Base-by-base conservation (phyloP, 257 asterid species). In the Plectranthus barbatus region DNA sequence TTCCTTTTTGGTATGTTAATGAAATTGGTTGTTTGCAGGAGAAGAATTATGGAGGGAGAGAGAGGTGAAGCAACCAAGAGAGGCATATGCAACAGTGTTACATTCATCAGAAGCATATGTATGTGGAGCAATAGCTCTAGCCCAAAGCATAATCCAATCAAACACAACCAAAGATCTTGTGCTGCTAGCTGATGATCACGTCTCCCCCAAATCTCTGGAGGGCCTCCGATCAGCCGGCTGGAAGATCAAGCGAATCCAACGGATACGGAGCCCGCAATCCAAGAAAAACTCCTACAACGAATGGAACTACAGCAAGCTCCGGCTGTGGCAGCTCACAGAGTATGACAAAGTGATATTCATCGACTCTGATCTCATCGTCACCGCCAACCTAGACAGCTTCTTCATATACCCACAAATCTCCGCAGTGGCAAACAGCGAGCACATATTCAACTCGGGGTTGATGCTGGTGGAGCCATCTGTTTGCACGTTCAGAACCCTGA, bases 271-370 rank as follows among this genome's bases (percentile, higher is more conserved):
- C 50, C 86, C 95, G 9, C 56, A 69, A 6, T 75, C 95, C 0
- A 12, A 37, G 13, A 74, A 62, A 21, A 37, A 68, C 12, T 55
- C 93, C 12, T 87, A 87, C 62, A 90, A 87, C 36, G 87, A 85
- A 47, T 87, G 87, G 84, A 90, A 90, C 48, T 90, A 87, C 77
- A 87, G 93, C 89, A 90, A 90, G 76, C 90, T 90, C 14, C 56
- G 89, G 0, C 76, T 87, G 3, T 90, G 95, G 90, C 83, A 83
- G 60, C 93, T 87, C 6, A 64, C 4, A 0, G 80, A 83, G 9
- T 90, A 87, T 9, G 87, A 84, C 60, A 87, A 77, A 40, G 67
- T 85, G 63, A 70, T 90, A 51, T 90, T 87, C 81, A 78, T 90
- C 7, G 96, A 90, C 72, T 69, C 97, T 0, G 97, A 90, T 54